These are phyloP conservation scores for Globisporangium spiculum DNA, from an alignment of 352 stramenopile genomes.

Conservation along the genomic window DNA sequence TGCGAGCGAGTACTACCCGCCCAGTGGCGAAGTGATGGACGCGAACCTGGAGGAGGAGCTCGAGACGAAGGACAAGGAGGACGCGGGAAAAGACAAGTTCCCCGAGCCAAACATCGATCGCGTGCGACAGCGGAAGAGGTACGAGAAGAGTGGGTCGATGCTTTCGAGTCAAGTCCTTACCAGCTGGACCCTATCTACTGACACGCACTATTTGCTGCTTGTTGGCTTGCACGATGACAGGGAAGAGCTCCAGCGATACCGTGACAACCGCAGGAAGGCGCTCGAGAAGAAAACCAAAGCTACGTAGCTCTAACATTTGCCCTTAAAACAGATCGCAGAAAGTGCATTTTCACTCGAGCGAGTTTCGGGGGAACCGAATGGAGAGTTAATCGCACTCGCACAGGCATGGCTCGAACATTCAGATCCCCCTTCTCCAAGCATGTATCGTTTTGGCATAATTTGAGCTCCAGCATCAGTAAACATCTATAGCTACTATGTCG, in stretches of 20 bases:
- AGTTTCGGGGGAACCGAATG: neutral
- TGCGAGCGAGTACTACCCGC: conserved; percentile 57
- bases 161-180: neutral
- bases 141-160: conserved; percentile 4
- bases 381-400: neutral
- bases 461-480: too few species aligned
- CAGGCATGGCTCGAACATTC: neutral
- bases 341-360: neutral
- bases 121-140: conserved; percentile 65
- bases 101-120: conserved; percentile 71
- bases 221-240: conserved; percentile 16
- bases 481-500: too few species aligned
- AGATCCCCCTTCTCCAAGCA: neutral
- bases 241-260: conserved; percentile 69
- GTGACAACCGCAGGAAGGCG: conserved; percentile 50
- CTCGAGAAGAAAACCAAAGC: conserved; percentile 51
- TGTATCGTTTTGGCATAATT: neutral
- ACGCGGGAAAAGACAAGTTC: conserved; percentile 37
- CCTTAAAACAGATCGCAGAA: neutral
- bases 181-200: neutral
- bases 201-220: neutral
- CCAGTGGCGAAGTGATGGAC: conserved; percentile 38
- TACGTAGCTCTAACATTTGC: conserved; percentile 8
- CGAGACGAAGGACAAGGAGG: conserved; percentile 26
- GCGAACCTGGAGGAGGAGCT: conserved; percentile 22